A percentile compares a stretch with the other conserved stretches of the same genome.
phyloP scores from a whole-genome alignment of 805 yeast species.

The Kuraishia molischiana region DNA sequence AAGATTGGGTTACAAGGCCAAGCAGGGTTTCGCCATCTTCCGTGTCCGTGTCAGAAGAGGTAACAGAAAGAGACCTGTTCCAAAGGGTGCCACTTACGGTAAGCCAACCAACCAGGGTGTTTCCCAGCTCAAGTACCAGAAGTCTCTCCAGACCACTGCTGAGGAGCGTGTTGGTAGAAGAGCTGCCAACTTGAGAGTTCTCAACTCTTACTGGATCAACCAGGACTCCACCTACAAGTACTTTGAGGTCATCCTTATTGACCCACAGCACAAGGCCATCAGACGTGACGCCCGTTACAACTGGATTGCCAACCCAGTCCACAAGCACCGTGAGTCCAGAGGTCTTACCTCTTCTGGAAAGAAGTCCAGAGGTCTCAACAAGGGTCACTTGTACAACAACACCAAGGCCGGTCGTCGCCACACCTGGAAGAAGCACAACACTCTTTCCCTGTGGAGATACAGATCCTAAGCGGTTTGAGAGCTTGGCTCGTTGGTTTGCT shows the following conservation, averaged over 20 bases:
- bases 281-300: conserved; percentile 97
- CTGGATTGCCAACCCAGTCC: conserved; percentile 99
- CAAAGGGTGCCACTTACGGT: conserved; percentile 99
- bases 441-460: conserved; percentile 99
- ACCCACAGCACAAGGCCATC: conserved; percentile 97
- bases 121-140: conserved; percentile 98
- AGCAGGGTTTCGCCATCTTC: conserved; percentile 98
- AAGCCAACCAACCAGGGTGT: conserved; percentile 99
- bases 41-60: conserved; percentile 99
- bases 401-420: conserved; percentile 98
- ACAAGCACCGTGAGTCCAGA: conserved; percentile 99
- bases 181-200: conserved; percentile 97
- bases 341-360: conserved; percentile 97
- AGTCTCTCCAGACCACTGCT: conserved; percentile 95
- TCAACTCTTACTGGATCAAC: conserved; percentile 99
- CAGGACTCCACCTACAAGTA: conserved; percentile 99
- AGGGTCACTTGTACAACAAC: conserved; percentile 99
- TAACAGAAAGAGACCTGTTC: conserved; percentile 99
- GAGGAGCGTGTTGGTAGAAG: conserved; percentile 99
- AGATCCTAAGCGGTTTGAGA: conserved; percentile 48
- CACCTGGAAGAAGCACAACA: conserved; percentile 99
- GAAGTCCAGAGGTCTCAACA: conserved; percentile 99
- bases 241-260: conserved; percentile 96
- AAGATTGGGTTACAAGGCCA: conserved; percentile 99
- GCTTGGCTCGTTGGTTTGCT: background rate